Base-by-base conservation (phyloP, 352 stramenopile species). In the Phytopythium boreale region DNA sequence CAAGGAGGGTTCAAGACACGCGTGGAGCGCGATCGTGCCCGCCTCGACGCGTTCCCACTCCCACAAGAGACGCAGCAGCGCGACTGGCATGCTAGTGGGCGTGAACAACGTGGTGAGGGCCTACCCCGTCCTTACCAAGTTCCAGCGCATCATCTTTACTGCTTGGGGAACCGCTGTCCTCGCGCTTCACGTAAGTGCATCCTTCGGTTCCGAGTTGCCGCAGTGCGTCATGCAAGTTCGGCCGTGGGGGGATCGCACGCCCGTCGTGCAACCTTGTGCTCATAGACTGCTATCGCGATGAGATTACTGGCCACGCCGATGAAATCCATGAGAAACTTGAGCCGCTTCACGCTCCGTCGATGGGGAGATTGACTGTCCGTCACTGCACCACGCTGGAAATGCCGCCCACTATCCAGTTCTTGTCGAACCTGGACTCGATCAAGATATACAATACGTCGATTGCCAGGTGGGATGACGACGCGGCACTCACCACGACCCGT, bases 341-440 rank as follows among this genome's bases (percentile, higher is more conserved):
- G 6, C 9, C 31, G 3, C 50, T 86, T 31, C 68, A 86, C 20
- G 39, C 44, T 0, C 19, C n/a, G 7, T 71, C 68, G 4, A 59
- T 79, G 4, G 50, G 47, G 14, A 47, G 71, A 2, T 47, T 87
- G 14, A 61, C 73, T 9, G 62, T 87, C 12, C 73, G 74, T 4
- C 72, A 89, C 34, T 88, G 76, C 31, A 46, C 65, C 5, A 4
- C 11, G 6, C 27, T 61, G 0, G 55, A 51, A 10, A 61, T 61
- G 22, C 22, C 55, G 7, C 14, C 55, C 5, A 39, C 26, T 3
- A 39, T 61, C 15, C 55, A 50, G 39, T 22, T 15, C 17, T 37
- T 50, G 9, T 8, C 10, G 11, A 61, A 29, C 9, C 41, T 61
- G 37, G 10, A 24, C 26, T 34, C 22, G 9, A 26, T 61, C 55